Percentiles rank a stretch among this genome's conserved stretches.
Conservation (phyloP, 2,329 filamentous ascomycete species). For the Aspergillus floridensis region DNA sequence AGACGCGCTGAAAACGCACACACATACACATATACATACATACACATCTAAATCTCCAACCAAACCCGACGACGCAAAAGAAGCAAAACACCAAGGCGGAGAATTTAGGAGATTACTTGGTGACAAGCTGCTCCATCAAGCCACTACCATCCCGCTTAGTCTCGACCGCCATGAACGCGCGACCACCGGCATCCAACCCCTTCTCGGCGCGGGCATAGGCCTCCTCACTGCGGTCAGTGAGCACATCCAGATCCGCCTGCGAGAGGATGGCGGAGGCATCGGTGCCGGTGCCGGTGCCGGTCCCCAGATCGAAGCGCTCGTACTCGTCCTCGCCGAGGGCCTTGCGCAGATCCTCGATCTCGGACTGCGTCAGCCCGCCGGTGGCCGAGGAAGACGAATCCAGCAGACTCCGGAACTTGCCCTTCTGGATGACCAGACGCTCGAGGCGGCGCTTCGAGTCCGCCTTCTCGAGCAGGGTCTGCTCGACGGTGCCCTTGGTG, state of each 20-base stretch:
- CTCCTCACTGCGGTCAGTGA: constrained; percentile 72
- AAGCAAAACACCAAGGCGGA: neutral
- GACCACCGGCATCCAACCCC: constrained; percentile 61
- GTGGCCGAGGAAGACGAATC: constrained; percentile 51
- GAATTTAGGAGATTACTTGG: constrained; percentile 8
- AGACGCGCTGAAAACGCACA: too few relatives aligned
- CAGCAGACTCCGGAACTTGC: constrained; percentile 69
- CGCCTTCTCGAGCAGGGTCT: constrained; percentile 78
- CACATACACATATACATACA: neutral
- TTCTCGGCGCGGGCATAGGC: constrained; percentile 72
- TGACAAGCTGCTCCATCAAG: constrained; percentile 30
- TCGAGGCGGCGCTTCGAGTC: constrained; percentile 90
- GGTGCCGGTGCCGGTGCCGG: constrained; percentile 32
- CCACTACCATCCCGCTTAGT: constrained; percentile 58
- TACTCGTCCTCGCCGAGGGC: constrained; percentile 72
- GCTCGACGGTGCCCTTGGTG: constrained; percentile 89
- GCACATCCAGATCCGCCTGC: constrained; percentile 69
- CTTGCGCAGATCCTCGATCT: constrained; percentile 62
- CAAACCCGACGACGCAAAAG: neutral
- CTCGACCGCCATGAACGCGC: constrained; percentile 72
- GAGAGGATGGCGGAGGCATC: constrained; percentile 65
- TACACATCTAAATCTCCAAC: neutral
- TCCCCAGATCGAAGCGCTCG: constrained; percentile 57
- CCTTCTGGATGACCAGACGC: constrained; percentile 93
- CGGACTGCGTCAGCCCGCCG: constrained; percentile 36